Conservation (phyloP, 2,329 filamentous ascomycete genomes). For the Sporothrix curviconia region DNA sequence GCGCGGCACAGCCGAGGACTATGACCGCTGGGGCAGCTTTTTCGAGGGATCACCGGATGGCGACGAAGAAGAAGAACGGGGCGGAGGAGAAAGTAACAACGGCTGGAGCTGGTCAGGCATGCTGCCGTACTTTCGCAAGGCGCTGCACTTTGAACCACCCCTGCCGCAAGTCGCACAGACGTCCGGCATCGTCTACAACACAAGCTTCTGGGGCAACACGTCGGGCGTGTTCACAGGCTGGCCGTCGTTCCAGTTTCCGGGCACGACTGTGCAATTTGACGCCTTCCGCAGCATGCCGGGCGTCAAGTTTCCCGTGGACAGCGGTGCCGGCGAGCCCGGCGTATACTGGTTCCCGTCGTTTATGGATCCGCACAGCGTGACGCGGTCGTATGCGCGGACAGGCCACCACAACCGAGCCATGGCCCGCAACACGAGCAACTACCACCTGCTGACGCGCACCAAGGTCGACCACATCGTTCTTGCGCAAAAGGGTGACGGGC, state of each 20-base stretch:
- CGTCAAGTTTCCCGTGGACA: conserved; percentile 33
- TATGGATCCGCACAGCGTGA: conserved; percentile 31
- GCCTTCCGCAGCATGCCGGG: conserved; percentile 33
- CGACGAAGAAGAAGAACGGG: neutral
- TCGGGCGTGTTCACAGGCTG: conserved; percentile 31
- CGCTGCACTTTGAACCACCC: conserved; percentile 18
- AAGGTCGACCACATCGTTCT: conserved; percentile 27
- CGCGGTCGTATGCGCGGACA: conserved; percentile 34
- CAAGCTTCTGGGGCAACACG: conserved; percentile 30
- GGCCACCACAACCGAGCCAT: conserved; percentile 28
- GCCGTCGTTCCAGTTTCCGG: conserved; percentile 33
- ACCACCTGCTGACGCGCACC: conserved; percentile 27
- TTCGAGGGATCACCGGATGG: too few relatives aligned
- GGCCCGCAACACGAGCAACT: conserved; percentile 27
- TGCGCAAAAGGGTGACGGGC: conserved; percentile 15
- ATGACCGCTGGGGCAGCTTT: conserved; percentile 30
- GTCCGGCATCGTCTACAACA: conserved; percentile 29
- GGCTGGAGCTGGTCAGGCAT: conserved; percentile 23
- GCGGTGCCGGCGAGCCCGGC: conserved; percentile 31
- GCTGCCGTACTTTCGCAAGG: conserved; percentile 30
- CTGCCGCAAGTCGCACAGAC: conserved; percentile 19
- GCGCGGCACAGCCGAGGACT: conserved; percentile 28
- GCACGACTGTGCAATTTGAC: conserved; percentile 26
- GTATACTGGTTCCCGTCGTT: conserved; percentile 38
- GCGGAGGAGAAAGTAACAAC: neutral